Conservation (phyloP, 345 rosid genomes). For the Populus alba region DNA sequence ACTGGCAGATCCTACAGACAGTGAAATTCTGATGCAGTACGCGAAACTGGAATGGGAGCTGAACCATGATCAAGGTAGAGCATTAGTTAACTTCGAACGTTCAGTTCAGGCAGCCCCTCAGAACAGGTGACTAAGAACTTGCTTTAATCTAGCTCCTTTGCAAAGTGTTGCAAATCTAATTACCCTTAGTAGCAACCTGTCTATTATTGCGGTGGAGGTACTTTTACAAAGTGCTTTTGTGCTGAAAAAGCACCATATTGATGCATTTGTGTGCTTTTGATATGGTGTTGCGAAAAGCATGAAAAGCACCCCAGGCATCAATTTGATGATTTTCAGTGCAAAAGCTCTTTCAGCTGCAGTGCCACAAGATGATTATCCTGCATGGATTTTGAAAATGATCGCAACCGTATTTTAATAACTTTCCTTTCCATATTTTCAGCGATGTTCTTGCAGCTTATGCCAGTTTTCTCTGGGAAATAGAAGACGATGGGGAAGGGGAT, state of each 20-base stretch:
- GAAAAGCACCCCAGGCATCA: background rate
- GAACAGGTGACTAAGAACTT: slow-evolving; percentile 45
- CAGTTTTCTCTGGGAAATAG: slow-evolving; percentile 62
- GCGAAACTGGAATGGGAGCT: slow-evolving; percentile 73
- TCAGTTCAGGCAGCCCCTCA: slow-evolving; percentile 64
- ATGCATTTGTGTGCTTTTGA: background rate
- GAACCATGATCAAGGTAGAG: slow-evolving; percentile 57
- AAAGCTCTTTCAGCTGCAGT: background rate
- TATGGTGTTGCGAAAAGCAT: background rate
- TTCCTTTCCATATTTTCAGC: slow-evolving; percentile 28
- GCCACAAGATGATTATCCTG: background rate
- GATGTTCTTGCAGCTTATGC: slow-evolving; percentile 73
- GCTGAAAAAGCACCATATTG: background rate
- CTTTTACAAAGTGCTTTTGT: background rate
- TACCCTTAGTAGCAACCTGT: background rate
- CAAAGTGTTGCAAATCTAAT: background rate
- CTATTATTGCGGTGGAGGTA: background rate
- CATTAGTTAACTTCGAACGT: slow-evolving; percentile 54
- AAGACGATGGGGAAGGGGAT: slow-evolving; percentile 26
- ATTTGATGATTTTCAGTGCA: background rate
- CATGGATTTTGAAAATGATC: background rate
- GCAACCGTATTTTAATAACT: background rate
- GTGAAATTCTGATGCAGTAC: slow-evolving; percentile 48
- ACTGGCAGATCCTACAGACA: slow-evolving; percentile 62
- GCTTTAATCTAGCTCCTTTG: background rate